Evolutionary conservation across 2,329 filamentous ascomycete species (phyloP), one percentile per base, ranked within the genome.

Genomic region (Dryadomyces quercus-mongolicae): DNA sequence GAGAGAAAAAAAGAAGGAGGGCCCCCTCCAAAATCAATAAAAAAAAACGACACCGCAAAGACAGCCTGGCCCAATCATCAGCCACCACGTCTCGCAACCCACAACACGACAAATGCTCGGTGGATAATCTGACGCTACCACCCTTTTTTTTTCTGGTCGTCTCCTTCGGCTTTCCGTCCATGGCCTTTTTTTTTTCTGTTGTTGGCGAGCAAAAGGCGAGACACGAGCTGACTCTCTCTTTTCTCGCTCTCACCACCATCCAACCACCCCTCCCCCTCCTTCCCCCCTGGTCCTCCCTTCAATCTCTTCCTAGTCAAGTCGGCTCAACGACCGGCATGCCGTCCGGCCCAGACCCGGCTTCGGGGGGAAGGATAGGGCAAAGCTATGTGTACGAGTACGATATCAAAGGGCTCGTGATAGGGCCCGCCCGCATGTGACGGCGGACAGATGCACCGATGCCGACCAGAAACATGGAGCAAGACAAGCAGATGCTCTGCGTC

Each of bases 1-100:
- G 36, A 40, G 4, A 4, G 36, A 40, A 40, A 40, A 40, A 40
- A 40, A 40, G 15, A 40, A 40, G 36, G 15, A 40, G 15, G 15
- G 10, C 21, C 44, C 34, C 40, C 18, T 38, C 42, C 42, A 12
- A 40, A 40, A 40, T n/a, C n/a, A n/a, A 40, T 40, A 5, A 40
- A 40, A 8, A 40, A 40, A 40, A 40, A 40, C 36, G 36, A 40
- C 42, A 20, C 18, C 44, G 16, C 31, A 47, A 34, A 44, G n/a
- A 13, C 49, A 38, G 18, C 5, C n/a, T 52, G 34, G 49, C 34
- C 58, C 58, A 59, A 59, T 59, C 58, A 58, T 16, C 46, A 40
- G 22, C 21, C 55, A 59, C 56, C 58, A 59, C 58, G 58, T 59
- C 58, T 58, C 56, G 49, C 55, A 57, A 52, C 54, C 46, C 56